Evolutionary conservation across 2,329 filamentous ascomycete genomes (phyloP), one percentile per base, ranked within the genome.

Genomic region (Clarireedia paspali): DNA sequence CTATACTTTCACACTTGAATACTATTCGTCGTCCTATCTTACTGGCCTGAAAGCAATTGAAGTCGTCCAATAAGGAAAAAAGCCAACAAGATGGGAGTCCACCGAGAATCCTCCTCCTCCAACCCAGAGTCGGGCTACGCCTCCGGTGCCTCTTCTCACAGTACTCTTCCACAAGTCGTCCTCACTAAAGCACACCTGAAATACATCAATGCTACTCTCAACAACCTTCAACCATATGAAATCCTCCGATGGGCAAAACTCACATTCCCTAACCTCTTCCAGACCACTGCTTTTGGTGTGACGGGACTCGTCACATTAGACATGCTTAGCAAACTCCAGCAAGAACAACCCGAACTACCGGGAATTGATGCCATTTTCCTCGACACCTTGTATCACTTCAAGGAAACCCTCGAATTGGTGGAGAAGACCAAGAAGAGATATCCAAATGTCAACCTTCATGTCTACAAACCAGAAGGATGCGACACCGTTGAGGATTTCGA

Each of bases 231-330:
- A 69, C 89, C 94, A 59, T 79, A 92, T 80, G 92, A 96, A 62
- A 87, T 97, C 66, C 82, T 99, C 59, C 87, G 85, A 74, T 96
- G 95, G 88, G 90, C 87, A 78, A 88, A 92, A 70, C 85, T 88
- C 65, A 87, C 92, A 65, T 87, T 99, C 66, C 94, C 94, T 67
- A 87, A 87, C 70, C 83, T 97, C 46, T 96, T 83, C 75, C 89
- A 94, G 73, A 89, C 88, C 45, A 92, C 89, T 12, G 88, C 89
- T 55, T 92, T 92, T 68, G 88, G 88, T 53, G 74, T 92, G 60
- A 89, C 88, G 1, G 89, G 89, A 45, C 83, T 94, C 36, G 89
- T 85, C 62, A 91, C 88, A 58, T 78, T 94, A 68, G 89, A 95
- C 73, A 91, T 94, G 83, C 81, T 94, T 39, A 87, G 88, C 62